Evolutionary conservation across 306 rosid genomes (phyloP).

Genomic region (Argentina anserina): DNA sequence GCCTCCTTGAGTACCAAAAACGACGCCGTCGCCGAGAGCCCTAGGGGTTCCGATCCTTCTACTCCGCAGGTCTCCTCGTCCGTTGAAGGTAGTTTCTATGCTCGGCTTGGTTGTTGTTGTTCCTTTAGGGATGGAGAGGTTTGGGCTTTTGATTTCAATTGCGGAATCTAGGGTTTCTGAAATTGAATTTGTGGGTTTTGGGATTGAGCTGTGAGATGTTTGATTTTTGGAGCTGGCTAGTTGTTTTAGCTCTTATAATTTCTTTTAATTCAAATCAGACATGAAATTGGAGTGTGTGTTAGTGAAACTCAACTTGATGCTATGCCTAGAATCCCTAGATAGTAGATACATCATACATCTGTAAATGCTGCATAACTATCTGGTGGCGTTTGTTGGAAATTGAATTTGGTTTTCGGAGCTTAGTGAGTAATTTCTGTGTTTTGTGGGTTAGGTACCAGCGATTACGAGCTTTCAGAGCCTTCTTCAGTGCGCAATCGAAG

Average conservation of each 20-base stretch:
- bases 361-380: neutral
- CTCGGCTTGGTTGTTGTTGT: neutral
- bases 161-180: conserved; percentile 14
- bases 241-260: neutral
- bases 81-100: neutral
- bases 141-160: neutral
- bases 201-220: neutral
- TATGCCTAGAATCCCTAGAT: no score
- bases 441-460: conserved; percentile 31
- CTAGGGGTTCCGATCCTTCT: conserved; percentile 30
- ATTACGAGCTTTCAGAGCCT: conserved; percentile 33
- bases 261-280: neutral
- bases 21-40: conserved; percentile 17
- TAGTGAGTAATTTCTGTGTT: neutral
- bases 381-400: neutral
- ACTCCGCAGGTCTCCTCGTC: conserved; percentile 18
- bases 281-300: neutral
- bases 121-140: neutral
- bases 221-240: neutral
- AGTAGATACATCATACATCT: neutral
- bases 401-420: neutral
- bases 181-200: neutral
- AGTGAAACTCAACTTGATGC: neutral
- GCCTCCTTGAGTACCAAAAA: neutral
- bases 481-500: conserved; percentile 34